Conservation (phyloP, 2,329 filamentous ascomycete genomes). For the Venturia pyrina region DNA sequence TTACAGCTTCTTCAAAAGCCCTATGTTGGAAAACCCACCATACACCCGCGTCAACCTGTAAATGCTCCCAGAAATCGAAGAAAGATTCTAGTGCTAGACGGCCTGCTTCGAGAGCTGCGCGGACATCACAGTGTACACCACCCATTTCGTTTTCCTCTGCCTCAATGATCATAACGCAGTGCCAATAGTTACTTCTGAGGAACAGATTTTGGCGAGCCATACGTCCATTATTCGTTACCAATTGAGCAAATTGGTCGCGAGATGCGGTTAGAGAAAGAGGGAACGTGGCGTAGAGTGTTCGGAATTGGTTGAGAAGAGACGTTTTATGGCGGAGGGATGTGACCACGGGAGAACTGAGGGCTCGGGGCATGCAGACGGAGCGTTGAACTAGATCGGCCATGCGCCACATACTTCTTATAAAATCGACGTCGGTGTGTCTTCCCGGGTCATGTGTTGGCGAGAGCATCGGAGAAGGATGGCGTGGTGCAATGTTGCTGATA, state of each 20-base stretch:
- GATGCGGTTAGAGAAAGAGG: slow-evolving; percentile 60
- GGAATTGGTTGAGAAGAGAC: slow-evolving; percentile 59
- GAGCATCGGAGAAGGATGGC: slow-evolving; percentile 20
- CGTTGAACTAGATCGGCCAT: slow-evolving; percentile 70
- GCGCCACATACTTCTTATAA: slow-evolving; percentile 68
- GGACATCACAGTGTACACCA: slow-evolving; percentile 45
- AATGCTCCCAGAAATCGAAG: slow-evolving; percentile 60
- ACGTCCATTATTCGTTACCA: slow-evolving; percentile 52
- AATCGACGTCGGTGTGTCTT: slow-evolving; percentile 29
- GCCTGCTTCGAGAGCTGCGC: slow-evolving; percentile 63
- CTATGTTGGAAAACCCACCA: slow-evolving; percentile 83
- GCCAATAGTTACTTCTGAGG: slow-evolving; percentile 71
- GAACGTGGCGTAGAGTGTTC: slow-evolving; percentile 61
- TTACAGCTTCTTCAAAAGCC: slow-evolving; percentile 66
- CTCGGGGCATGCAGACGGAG: slow-evolving; percentile 64
- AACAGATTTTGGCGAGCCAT: slow-evolving; percentile 67
- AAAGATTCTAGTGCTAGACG: slow-evolving; percentile 66
- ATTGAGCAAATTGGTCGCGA: slow-evolving; percentile 45
- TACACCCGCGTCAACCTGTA: slow-evolving; percentile 62
- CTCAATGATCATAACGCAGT: slow-evolving; percentile 72
- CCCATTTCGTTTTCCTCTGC: slow-evolving; percentile 55
- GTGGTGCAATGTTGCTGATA: slow-evolving; percentile 37
- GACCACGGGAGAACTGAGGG: slow-evolving; percentile 62
- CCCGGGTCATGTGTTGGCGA: slow-evolving; percentile 18
- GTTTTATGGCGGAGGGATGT: slow-evolving; percentile 58